phyloP scores from a whole-genome alignment of 495 filamentous ascomycete species.

The Articulospora tetracladia region DNA sequence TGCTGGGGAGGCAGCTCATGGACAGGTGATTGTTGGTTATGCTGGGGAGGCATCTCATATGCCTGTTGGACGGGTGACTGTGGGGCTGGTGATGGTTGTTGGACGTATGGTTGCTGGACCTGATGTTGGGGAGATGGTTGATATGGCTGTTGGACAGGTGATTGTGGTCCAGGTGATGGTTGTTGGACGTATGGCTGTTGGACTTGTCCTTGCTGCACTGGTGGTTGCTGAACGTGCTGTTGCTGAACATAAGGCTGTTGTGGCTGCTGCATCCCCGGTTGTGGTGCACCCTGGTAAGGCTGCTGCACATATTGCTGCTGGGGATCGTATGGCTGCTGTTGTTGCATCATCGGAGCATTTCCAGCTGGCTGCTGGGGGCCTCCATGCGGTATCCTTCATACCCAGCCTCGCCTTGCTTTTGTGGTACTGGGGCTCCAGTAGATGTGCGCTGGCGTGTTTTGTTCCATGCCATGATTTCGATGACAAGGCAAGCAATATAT shows the following conservation, averaged over 20 bases:
- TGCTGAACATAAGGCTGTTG: slow-evolving; percentile 1
- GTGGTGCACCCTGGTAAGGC: neutral
- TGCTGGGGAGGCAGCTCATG: no score
- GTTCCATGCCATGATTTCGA: slow-evolving; percentile 3
- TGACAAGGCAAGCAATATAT: slow-evolving; percentile 3
- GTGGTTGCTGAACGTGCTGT: neutral
- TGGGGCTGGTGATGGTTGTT: no score
- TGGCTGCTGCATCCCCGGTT: neutral
- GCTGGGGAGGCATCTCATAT: no score
- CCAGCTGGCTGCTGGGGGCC: no score
- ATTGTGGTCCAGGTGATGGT: no score
- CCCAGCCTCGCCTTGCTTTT: neutral
- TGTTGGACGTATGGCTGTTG: no score
- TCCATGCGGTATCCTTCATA: slow-evolving; percentile 8
- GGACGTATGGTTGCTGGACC: no score
- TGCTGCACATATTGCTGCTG: neutral
- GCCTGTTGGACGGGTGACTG: no score
- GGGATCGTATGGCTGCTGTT: neutral
- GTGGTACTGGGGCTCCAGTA: neutral
- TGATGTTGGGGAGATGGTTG: no score
- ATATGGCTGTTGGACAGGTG: no score
- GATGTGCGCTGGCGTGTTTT: neutral
- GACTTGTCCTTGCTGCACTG: neutral
- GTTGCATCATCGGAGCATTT: neutral
- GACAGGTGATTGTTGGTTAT: no score